Base-by-base conservation (phyloP, 306 rosid species). In the Corylus avellana region DNA sequence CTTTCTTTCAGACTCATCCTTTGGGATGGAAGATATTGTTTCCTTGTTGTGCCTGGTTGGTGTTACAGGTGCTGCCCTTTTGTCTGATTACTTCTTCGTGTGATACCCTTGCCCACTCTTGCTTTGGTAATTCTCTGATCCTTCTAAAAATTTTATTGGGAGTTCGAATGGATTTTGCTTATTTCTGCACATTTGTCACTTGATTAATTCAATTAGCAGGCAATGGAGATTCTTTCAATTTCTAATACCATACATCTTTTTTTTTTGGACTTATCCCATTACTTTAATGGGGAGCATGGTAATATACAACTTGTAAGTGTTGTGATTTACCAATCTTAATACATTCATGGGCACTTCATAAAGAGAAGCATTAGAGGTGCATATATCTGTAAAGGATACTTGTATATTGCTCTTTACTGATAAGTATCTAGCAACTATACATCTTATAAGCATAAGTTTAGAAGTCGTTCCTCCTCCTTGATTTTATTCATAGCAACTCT, bases 1-100 rank as follows among this genome's bases (percentile, higher is more conserved):
- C 86, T 87, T 90, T 82, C 83, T 92, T 80, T 90, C 97, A 8
- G 91, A 88, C 80, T 79, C 95, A 61, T 87, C 97, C 67, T 80
- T 93, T 62, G 91, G 97, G 17, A 70, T 77, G 77, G 83, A 82
- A 66, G 93, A 94, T 80, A 7, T 89, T 67, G 44, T 91, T 81
- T 87, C 93, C 42, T 78, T 94, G 80, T 50, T 92, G 73, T 85
- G 84, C 87, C 85, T 94, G 81, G 53, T 82, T 42, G 78, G 90
- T 66, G 80, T 92, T 54, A 80, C 84, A 20, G 91, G 89, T 84
- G 97, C 93, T 75, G 86, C 93, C 32, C 6, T 92, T 62, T 37
- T 89, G 80, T 92, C 92, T 18, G 97, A 90, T 83, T 85, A 86
- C 84, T 86, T 59, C 84, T 88, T 90, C 76, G 83, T 92, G 72